These are phyloP conservation scores for Ocimum tenuiflorum DNA, from an alignment of 257 asterid species.

Conservation along the genomic window DNA sequence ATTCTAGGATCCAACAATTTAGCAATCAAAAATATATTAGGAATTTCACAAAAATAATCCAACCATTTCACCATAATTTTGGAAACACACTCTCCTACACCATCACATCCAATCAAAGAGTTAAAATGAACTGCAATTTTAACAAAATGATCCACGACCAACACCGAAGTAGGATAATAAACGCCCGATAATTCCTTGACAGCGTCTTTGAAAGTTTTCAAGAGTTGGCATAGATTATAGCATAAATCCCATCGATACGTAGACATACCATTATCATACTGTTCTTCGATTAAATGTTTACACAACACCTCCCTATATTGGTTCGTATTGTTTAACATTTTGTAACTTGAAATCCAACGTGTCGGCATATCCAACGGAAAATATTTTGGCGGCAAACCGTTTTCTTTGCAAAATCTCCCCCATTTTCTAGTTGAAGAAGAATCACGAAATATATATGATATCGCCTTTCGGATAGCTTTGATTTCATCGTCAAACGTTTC, in stretches of 20 bases:
- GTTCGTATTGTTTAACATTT: background rate
- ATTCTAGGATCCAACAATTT: slow-evolving; percentile 6
- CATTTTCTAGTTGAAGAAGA: background rate
- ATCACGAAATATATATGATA: background rate
- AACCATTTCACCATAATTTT: background rate
- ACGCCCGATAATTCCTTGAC: background rate
- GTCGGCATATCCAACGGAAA: background rate
- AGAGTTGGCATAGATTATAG: background rate
- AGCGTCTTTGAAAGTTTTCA: background rate
- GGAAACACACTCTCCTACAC: background rate
- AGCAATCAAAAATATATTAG: slow-evolving; percentile 1
- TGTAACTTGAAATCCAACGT: background rate
- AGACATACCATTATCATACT: background rate
- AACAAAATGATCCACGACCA: background rate
- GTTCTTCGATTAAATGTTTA: background rate
- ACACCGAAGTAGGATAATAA: background rate
- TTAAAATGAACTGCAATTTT: background rate
- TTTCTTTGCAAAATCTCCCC: background rate
- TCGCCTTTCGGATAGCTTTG: background rate
- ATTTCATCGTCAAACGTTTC: background rate
- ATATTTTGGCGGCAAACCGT: background rate
- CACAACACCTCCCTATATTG: background rate
- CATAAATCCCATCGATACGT: background rate
- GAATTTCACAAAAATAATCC: background rate
- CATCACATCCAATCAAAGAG: background rate